Percentiles rank a stretch among this genome's conserved stretches.
Conservation (phyloP, 495 filamentous ascomycete genomes). For the Filosporella fistucella region DNA sequence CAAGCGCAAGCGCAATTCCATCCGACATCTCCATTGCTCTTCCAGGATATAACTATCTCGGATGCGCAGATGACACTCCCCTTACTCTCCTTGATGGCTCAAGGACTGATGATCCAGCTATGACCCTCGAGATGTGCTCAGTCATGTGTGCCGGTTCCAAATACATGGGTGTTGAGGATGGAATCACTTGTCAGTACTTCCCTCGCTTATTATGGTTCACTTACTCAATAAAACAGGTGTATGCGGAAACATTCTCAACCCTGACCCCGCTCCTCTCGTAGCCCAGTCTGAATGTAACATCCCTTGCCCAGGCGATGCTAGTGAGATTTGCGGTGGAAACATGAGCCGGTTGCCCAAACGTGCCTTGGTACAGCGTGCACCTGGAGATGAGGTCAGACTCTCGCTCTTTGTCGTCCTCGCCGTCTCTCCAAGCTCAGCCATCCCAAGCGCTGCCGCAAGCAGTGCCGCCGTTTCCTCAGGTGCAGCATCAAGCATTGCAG, state of each 20-base stretch:
- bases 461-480: no score
- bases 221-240: background rate
- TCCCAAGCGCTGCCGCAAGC: no score
- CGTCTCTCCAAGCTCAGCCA: no score
- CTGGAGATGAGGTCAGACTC: no score
- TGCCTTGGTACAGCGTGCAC: no score
- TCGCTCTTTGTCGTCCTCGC: no score
- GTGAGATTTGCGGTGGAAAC: background rate
- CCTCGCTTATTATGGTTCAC: background rate
- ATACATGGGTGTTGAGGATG: background rate
- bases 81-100: no score
- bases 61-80: no score
- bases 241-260: background rate
- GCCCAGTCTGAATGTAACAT: background rate
- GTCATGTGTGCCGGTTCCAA: background rate
- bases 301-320: background rate
- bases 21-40: no score
- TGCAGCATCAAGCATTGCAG: background rate
- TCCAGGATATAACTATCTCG: no score
- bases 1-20: no score
- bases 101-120: background rate
- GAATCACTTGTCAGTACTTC: background rate
- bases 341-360: no score
- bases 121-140: conserved; percentile 1
- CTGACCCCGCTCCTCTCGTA: background rate